A percentile compares a stretch with the other conserved stretches of the same genome.
These are phyloP conservation scores for Naumovozyma castellii DNA, from an alignment of 805 yeast species.

Conservation along the genomic window DNA sequence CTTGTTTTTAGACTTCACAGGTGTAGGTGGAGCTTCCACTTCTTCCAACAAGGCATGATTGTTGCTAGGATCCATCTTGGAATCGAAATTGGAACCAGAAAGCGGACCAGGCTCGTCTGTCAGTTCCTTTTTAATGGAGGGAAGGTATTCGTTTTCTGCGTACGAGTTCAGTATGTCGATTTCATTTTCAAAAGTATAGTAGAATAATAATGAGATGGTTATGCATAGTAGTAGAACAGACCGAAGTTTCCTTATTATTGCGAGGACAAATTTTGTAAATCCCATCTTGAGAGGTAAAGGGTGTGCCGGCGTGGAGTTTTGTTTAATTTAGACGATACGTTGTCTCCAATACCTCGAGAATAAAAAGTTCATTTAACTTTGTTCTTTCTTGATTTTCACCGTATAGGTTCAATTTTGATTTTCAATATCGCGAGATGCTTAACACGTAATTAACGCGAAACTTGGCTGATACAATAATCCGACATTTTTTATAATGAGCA, in stretches of 20 bases:
- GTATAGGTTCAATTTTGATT: no score
- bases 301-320: not conserved
- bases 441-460: not conserved
- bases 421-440: no score
- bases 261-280: slow-evolving; percentile 9
- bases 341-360: no score
- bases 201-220: slow-evolving; percentile 26
- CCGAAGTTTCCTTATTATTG: slow-evolving; percentile 15
- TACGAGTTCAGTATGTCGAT: slow-evolving; percentile 28
- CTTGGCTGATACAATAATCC: slow-evolving; percentile 11
- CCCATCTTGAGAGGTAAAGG: slow-evolving; percentile 10
- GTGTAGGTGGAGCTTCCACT: not conserved
- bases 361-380: no score
- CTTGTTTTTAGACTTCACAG: not conserved
- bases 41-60: not conserved
- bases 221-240: slow-evolving; percentile 22
- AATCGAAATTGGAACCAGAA: not conserved
- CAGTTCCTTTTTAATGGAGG: slow-evolving; percentile 18
- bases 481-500: slow-evolving; percentile 12
- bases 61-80: not conserved
- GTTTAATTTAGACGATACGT: no score
- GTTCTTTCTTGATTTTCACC: no score
- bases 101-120: no score
- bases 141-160: slow-evolving; percentile 30
- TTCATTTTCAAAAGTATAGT: slow-evolving; percentile 31